Conservation (phyloP, 192 early-diverging fungal genomes). For the Coemansia reversa region DNA sequence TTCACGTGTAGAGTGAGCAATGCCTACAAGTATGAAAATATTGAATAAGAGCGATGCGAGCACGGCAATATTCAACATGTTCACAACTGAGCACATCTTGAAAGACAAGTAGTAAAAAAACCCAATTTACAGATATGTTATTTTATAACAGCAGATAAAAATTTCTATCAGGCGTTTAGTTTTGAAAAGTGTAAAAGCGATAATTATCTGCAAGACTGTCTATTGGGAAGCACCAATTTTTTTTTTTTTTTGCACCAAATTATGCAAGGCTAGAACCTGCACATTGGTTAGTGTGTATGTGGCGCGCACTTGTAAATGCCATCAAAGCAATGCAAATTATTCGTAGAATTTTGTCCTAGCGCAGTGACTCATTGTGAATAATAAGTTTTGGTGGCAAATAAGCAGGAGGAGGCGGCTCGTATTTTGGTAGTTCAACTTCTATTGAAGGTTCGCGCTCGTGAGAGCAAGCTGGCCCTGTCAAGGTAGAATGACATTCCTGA, state of each 20-base stretch:
- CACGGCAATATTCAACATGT: constrained; percentile 30
- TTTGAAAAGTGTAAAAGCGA: constrained; percentile 3
- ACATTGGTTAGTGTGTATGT: constrained; percentile 5
- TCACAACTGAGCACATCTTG: constrained; percentile 28
- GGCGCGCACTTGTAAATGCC: constrained; percentile 8
- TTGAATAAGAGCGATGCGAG: constrained; percentile 36
- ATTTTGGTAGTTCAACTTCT: constrained; percentile 26
- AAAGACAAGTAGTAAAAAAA: constrained; percentile 4
- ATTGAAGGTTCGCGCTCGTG: not conserved
- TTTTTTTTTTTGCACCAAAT: no score
- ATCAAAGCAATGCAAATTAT: no score
- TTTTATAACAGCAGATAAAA: not conserved
- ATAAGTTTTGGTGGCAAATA: constrained; percentile 21
- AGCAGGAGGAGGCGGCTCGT: constrained; percentile 40
- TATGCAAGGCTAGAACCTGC: not conserved
- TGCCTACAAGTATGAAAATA: constrained; percentile 22
- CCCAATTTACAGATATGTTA: not conserved
- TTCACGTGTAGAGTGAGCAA: constrained; percentile 12
- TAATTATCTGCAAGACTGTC: not conserved
- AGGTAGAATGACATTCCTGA: no score
- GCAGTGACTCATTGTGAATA: constrained; percentile 1
- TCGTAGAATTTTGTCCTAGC: not conserved
- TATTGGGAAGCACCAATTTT: not conserved
- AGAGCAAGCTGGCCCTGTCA: not conserved
- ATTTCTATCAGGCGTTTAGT: not conserved